Percentiles rank a stretch among this genome's conserved stretches.
phyloP scores from a whole-genome alignment of 257 asterid genomes.

The Solanum sitiens region DNA sequence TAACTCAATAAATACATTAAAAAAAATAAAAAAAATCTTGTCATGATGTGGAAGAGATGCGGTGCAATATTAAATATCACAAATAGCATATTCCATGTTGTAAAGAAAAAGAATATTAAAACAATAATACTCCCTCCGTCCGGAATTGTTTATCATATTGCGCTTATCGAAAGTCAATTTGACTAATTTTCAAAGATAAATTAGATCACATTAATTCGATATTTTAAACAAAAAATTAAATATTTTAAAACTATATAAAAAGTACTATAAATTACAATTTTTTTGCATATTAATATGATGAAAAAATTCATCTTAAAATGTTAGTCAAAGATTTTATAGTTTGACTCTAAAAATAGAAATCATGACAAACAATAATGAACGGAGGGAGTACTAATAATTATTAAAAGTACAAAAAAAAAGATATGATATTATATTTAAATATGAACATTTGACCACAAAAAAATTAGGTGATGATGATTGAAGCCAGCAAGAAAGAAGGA shows the following conservation, averaged over 20 bases:
- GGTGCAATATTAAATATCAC: background rate
- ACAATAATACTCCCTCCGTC: background rate
- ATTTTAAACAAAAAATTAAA: no score
- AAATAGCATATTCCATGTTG: background rate
- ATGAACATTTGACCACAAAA: background rate
- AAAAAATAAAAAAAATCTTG: background rate
- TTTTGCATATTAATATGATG: no score
- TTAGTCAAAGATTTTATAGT: no score
- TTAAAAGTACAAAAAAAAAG: background rate
- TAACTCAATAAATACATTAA: background rate
- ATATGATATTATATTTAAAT: background rate
- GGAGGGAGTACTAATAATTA: background rate
- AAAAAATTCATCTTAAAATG: no score
- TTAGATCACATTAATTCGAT: no score
- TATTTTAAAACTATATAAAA: no score
- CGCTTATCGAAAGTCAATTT: no score
- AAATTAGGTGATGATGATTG: conserved; percentile 7
- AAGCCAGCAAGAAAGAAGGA: conserved; percentile 6
- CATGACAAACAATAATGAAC: no score
- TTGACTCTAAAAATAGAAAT: no score
- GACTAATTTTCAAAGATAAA: no score
- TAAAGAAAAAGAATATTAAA: background rate
- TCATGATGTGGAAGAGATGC: background rate
- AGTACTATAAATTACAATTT: no score
- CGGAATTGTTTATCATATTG: no score